Evolutionary conservation across 2,329 filamentous ascomycete species (phyloP).

Genomic region (Claviceps cyperi): DNA sequence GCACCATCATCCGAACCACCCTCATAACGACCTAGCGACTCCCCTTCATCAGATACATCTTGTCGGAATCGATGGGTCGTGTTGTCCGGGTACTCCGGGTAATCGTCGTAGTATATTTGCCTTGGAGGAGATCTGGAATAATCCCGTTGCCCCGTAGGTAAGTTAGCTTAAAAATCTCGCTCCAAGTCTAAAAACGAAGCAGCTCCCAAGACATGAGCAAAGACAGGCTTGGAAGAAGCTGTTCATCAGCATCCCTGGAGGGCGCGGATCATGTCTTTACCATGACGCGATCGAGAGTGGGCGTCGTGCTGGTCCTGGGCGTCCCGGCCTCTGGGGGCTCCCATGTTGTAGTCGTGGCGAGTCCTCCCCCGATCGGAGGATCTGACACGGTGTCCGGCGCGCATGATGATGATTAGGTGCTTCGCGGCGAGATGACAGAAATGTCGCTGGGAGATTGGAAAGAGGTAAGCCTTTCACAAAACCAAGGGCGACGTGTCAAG

Average conservation of each 20-base stretch:
- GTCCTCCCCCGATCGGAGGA: conserved; percentile 16
- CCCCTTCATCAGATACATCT: conserved; percentile 13
- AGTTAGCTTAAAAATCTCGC: conserved; percentile 25
- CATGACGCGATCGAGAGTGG: conserved; percentile 34
- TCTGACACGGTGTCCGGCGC: conserved; percentile 25
- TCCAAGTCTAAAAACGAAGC: conserved; percentile 6
- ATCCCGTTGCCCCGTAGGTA: conserved; percentile 28
- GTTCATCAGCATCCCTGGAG: conserved; percentile 11
- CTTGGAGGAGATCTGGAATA: conserved; percentile 29
- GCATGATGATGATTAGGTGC: conserved; percentile 21
- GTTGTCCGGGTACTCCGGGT: conserved; percentile 11
- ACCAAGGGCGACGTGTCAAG: no score
- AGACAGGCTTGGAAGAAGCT: conserved; percentile 2
- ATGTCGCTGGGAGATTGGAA: background rate
- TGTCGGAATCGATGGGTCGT: conserved; percentile 12
- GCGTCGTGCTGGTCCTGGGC: conserved; percentile 18
- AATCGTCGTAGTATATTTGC: conserved; percentile 23
- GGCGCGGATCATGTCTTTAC: conserved; percentile 28
- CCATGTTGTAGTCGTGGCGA: conserved; percentile 4
- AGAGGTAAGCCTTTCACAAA: background rate
- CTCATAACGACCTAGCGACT: conserved; percentile 12
- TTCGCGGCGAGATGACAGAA: background rate
- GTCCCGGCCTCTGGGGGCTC: conserved; percentile 9
- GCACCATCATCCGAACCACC: conserved; percentile 17
- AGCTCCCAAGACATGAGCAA: background rate